A percentile compares a stretch with the other conserved stretches of the same genome.
Evolutionary conservation across 345 rosid genomes (phyloP).

Genomic region (Syzygium aqueum): DNA sequence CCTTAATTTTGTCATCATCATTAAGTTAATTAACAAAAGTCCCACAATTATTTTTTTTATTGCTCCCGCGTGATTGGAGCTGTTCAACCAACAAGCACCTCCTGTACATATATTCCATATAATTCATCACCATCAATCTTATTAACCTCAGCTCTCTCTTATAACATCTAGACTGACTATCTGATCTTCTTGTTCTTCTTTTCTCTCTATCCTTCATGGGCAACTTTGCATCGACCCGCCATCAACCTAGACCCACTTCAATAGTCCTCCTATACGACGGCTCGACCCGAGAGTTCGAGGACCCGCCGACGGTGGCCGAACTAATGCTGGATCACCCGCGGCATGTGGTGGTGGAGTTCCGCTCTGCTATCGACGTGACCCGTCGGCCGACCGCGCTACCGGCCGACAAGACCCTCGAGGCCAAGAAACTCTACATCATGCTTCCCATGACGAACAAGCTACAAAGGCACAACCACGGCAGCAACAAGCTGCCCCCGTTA

Average conservation of each 20-base stretch:
- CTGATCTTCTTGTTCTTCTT: neutral
- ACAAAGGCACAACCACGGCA: neutral
- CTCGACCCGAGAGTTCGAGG: slow-evolving; percentile 7
- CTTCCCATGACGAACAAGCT: slow-evolving; percentile 28
- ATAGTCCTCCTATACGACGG: slow-evolving; percentile 21
- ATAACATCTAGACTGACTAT: neutral
- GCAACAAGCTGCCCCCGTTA: slow-evolving; percentile 26
- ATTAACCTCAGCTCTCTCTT: neutral
- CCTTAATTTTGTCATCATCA: neutral
- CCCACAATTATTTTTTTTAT: neutral
- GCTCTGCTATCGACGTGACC: neutral
- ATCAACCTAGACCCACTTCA: slow-evolving; percentile 2
- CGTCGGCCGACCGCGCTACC: slow-evolving; percentile 17
- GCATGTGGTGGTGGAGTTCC: slow-evolving; percentile 7
- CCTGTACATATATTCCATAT: neutral
- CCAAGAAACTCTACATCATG: slow-evolving; percentile 39
- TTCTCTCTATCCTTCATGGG: slow-evolving; percentile 13
- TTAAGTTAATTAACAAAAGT: neutral
- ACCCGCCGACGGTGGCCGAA: slow-evolving; percentile 33
- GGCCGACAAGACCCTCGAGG: slow-evolving; percentile 51
- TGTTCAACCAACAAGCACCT: neutral
- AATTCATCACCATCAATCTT: neutral
- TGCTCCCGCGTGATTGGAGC: neutral
- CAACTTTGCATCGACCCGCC: slow-evolving; percentile 12
- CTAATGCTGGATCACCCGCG: slow-evolving; percentile 48